Evolutionary conservation across 495 filamentous ascomycete genomes (phyloP).

Genomic region (Apiosordaria backusii): DNA sequence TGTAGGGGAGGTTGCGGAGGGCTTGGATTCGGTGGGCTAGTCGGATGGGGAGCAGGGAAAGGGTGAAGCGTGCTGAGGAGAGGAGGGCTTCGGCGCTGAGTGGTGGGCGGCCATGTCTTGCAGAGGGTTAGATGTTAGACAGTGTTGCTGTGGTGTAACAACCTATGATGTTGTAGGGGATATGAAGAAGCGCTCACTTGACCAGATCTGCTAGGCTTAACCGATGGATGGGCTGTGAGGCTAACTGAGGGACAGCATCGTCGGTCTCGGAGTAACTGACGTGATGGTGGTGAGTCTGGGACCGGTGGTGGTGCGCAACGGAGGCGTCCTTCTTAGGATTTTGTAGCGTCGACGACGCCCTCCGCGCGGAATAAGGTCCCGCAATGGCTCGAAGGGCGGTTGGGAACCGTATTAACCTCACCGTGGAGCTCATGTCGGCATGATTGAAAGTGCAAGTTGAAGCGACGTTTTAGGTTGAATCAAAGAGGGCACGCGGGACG

Average conservation of each 20-base stretch:
- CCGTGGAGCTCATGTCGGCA: constrained; percentile 39
- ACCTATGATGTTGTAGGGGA: neutral
- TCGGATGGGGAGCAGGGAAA: constrained; percentile 87
- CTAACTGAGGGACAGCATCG: constrained; percentile 73
- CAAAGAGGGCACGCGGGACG: neutral
- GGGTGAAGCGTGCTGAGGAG: constrained; percentile 88
- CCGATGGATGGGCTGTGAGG: constrained; percentile 71
- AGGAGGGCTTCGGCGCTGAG: constrained; percentile 75
- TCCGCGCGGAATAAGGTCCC: neutral
- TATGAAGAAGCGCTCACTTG: constrained; percentile 56
- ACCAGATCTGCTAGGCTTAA: constrained; percentile 85
- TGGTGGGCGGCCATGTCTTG: constrained; percentile 84
- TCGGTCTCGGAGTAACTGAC: constrained; percentile 35
- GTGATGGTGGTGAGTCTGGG: constrained; percentile 10
- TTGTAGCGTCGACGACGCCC: constrained; percentile 19
- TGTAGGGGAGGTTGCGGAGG: constrained; percentile 89
- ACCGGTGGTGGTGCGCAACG: constrained; percentile 11
- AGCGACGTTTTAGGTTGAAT: neutral
- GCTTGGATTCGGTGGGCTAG: constrained; percentile 91
- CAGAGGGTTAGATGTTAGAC: neutral
- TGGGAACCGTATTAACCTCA: constrained; percentile 39
- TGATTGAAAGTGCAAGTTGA: neutral
- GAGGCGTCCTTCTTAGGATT: constrained; percentile 6
- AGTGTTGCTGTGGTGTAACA: constrained; percentile 1
- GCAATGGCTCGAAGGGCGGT: constrained; percentile 21